phyloP scores from a whole-genome alignment of 305 asterid genomes.

The Fraxinus sp. region DNA sequence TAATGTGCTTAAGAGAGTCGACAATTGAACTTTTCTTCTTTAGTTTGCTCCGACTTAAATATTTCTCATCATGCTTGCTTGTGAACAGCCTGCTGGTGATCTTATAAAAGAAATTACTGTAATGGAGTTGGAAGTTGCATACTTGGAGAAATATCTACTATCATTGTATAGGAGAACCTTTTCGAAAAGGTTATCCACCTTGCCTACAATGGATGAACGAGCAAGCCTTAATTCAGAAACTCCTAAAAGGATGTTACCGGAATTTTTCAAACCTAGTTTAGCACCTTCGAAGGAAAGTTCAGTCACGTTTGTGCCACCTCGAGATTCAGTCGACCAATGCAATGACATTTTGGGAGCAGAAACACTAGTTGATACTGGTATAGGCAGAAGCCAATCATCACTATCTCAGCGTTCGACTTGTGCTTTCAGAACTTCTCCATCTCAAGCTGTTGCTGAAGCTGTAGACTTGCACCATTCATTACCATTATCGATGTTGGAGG shows the following conservation, averaged over 20 bases:
- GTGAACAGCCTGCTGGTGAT: conserved; percentile 66
- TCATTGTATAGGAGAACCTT: conserved; percentile 59
- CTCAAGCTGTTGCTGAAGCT: conserved; percentile 46
- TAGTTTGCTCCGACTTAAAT: background rate
- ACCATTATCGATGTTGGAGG: conserved; percentile 93
- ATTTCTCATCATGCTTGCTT: background rate
- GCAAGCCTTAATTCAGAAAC: conserved; percentile 22
- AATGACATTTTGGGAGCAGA: conserved; percentile 40
- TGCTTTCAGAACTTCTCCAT: conserved; percentile 50
- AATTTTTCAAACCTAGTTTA: conserved; percentile 25
- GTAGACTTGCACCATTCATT: conserved; percentile 69
- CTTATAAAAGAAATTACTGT: conserved; percentile 64
- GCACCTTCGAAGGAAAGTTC: conserved; percentile 27
- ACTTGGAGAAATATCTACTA: conserved; percentile 78
- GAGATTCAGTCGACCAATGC: conserved; percentile 26
- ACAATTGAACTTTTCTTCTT: background rate
- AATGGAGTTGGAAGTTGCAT: conserved; percentile 67
- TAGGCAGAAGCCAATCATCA: conserved; percentile 74
- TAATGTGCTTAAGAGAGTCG: background rate
- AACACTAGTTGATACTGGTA: conserved; percentile 46
- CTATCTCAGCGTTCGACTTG: conserved; percentile 63
- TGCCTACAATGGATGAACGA: conserved; percentile 31
- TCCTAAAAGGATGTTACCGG: conserved; percentile 17
- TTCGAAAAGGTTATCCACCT: conserved; percentile 37
- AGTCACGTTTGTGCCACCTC: conserved; percentile 20